These are phyloP conservation scores for Arabidopsis hybrid DNA, from an alignment of 441 rosid species.

Conservation along the genomic window DNA sequence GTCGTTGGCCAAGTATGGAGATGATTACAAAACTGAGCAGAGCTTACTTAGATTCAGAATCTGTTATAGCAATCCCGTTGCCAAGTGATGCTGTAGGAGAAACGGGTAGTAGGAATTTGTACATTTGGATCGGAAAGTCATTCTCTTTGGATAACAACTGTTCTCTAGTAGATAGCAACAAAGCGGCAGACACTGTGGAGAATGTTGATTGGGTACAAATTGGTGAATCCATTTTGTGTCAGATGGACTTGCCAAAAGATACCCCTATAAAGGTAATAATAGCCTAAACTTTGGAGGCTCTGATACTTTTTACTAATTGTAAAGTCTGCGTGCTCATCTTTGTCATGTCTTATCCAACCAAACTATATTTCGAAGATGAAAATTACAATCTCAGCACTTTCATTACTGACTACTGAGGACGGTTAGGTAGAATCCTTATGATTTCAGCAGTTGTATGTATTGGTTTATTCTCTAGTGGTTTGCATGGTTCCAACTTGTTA, in stretches of 20 bases:
- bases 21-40: constrained; percentile 53
- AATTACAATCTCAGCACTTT: not conserved
- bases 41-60: constrained; percentile 63
- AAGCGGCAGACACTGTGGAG: constrained; percentile 47
- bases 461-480: not conserved
- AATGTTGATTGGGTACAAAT: constrained; percentile 65
- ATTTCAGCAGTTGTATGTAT: no score
- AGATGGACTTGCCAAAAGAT: constrained; percentile 69
- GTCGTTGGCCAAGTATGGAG: constrained; percentile 80
- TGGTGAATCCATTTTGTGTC: constrained; percentile 62
- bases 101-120: constrained; percentile 57
- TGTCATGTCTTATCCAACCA: not conserved
- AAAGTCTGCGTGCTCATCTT: constrained; percentile 5
- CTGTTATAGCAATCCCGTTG: constrained; percentile 65
- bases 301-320: not conserved
- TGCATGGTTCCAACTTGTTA: constrained; percentile 9
- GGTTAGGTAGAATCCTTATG: not conserved
- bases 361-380: not conserved
- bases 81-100: constrained; percentile 53
- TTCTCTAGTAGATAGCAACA: constrained; percentile 54
- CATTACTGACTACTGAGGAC: not conserved
- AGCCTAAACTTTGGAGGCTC: not conserved
- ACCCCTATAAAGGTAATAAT: constrained; percentile 66
- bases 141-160: constrained; percentile 51
- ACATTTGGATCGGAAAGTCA: constrained; percentile 89